Percentiles rank a stretch among this genome's conserved stretches.
Conservation (phyloP, 108 stramenopile genomes). For the Craspedostauros australis region DNA sequence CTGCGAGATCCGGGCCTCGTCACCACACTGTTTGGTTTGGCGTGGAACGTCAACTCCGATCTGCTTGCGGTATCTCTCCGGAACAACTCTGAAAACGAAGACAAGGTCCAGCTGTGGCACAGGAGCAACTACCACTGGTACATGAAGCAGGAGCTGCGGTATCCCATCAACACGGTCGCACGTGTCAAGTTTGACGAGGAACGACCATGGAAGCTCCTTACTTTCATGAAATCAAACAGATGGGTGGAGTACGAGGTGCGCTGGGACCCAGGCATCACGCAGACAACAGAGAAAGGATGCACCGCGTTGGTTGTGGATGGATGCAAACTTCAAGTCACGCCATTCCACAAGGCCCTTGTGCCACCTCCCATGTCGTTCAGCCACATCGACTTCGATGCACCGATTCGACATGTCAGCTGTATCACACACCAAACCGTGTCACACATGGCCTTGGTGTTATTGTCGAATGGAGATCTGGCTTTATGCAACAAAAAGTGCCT, state of each 20-base stretch:
- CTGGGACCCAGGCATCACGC: constrained; percentile 70
- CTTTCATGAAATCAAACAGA: constrained; percentile 16
- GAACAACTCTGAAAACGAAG: constrained; percentile 27
- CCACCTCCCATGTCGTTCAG: constrained; percentile 85
- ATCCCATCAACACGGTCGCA: constrained; percentile 11
- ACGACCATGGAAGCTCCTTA: constrained; percentile 39
- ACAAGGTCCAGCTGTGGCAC: constrained; percentile 82
- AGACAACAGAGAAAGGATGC: constrained; percentile 19
- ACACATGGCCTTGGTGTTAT: constrained; percentile 6
- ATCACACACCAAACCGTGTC: too few relatives aligned
- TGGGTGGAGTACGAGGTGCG: constrained; percentile 54
- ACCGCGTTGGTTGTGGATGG: constrained; percentile 76
- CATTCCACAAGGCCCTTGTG: constrained; percentile 63
- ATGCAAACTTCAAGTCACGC: constrained; percentile 58
- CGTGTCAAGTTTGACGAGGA: constrained; percentile 46
- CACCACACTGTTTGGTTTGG: constrained; percentile 29
- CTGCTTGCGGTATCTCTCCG: constrained; percentile 55
- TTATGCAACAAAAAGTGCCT: constrained; percentile 2
- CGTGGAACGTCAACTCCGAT: constrained; percentile 71
- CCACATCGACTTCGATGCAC: constrained; percentile 37
- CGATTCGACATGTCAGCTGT: too few relatives aligned
- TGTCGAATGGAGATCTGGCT: constrained; percentile 47
- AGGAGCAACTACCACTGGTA: constrained; percentile 90
- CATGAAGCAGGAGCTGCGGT: constrained; percentile 72
- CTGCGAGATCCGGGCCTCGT: constrained; percentile 22